Percentiles rank a stretch among this genome's conserved stretches.
phyloP scores from a whole-genome alignment of 2,329 filamentous ascomycete genomes.

The Talaromyces sp. region DNA sequence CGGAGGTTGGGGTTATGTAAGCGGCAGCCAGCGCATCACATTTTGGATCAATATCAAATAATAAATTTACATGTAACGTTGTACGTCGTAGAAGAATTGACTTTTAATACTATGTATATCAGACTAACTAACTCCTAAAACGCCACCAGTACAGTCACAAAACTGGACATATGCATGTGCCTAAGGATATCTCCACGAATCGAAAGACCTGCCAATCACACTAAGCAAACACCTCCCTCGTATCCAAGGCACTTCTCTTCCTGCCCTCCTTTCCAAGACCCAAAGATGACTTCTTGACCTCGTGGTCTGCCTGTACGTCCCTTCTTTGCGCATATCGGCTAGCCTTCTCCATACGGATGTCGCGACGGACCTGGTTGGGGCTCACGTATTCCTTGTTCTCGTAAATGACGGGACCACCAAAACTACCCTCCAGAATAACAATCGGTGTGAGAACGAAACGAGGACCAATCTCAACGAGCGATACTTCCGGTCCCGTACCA shows the following conservation, averaged over 20 bases:
- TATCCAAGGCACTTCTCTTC: conserved; percentile 60
- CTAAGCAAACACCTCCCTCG: conserved; percentile 64
- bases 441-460: conserved; percentile 91
- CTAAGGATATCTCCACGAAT: conserved; percentile 27
- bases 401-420: conserved; percentile 94
- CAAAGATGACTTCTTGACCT: conserved; percentile 71
- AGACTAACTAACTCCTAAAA: not conserved
- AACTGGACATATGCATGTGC: conserved; percentile 26
- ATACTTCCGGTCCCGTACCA: conserved; percentile 66
- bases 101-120: conserved; percentile 3
- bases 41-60: not conserved
- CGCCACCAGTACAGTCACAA: conserved; percentile 15
- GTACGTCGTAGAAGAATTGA: not conserved
- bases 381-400: conserved; percentile 97
- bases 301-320: conserved; percentile 69
- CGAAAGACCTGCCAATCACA: conserved; percentile 17
- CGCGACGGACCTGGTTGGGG: conserved; percentile 83
- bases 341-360: conserved; percentile 60
- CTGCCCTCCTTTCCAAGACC: conserved; percentile 57
- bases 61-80: not conserved
- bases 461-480: conserved; percentile 87
- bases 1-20: conserved; percentile 14
- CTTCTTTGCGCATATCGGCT: conserved; percentile 72
- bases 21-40: not conserved
- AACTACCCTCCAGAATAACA: conserved; percentile 89